Conservation (phyloP, 163 green algal species). For the Chlorella variabilis region DNA sequence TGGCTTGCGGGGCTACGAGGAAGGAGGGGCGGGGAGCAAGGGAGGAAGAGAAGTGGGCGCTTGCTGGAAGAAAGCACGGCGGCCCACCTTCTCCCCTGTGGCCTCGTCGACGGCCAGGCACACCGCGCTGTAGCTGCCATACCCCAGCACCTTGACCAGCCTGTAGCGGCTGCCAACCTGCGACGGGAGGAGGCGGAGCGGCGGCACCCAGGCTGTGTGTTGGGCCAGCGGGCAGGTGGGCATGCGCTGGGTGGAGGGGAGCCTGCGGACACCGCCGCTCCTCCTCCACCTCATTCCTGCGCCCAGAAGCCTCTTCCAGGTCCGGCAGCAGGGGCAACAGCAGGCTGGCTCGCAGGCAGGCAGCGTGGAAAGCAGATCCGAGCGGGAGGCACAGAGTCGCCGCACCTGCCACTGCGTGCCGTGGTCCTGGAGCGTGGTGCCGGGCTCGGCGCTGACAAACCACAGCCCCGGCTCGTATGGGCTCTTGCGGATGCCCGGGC, state of each 20-base stretch:
- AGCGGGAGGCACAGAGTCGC: not conserved
- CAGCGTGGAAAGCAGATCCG: too few relatives aligned
- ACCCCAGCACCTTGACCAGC: constrained; percentile 71
- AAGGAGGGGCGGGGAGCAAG: too few relatives aligned
- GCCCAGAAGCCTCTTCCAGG: too few relatives aligned
- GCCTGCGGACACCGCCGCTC: too few relatives aligned
- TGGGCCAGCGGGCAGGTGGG: too few relatives aligned
- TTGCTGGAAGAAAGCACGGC: too few relatives aligned
- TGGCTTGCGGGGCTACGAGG: too few relatives aligned
- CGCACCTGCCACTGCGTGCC: constrained; percentile 57
- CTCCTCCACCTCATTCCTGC: too few relatives aligned
- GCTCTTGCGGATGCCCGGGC: constrained; percentile 19
- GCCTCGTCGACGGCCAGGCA: constrained; percentile 69
- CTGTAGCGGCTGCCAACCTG: constrained; percentile 80
- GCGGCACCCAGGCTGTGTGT: too few relatives aligned
- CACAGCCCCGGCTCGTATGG: constrained; percentile 52
- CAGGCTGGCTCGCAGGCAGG: not conserved
- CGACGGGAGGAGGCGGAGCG: not conserved
- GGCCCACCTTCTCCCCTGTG: constrained; percentile 59
- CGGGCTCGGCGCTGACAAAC: constrained; percentile 50
- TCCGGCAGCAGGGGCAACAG: too few relatives aligned
- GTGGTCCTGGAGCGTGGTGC: constrained; percentile 47
- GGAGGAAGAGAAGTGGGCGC: too few relatives aligned
- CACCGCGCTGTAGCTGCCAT: constrained; percentile 78
- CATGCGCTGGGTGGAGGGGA: too few relatives aligned